Conservation (phyloP, 108 stramenopile genomes). For the Conticribra weissflogii region DNA sequence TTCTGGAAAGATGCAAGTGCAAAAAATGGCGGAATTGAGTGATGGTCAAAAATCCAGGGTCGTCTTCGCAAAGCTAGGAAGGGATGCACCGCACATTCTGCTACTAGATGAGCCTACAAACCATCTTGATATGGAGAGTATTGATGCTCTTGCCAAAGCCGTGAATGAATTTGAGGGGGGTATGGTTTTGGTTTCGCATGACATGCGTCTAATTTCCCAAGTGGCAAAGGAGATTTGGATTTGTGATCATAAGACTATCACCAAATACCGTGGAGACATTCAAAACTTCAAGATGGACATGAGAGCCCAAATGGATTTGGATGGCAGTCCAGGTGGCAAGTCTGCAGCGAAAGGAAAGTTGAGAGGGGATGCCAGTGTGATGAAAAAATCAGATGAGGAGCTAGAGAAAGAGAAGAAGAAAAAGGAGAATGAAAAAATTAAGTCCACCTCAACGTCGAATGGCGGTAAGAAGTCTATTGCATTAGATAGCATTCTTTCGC, state of each 20-base stretch:
- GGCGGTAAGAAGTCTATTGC: constrained; percentile 21
- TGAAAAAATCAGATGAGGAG: constrained; percentile 61
- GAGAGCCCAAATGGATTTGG: constrained; percentile 77
- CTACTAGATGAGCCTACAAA: constrained; percentile 92
- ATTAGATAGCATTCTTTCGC: constrained; percentile 20
- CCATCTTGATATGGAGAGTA: constrained; percentile 94
- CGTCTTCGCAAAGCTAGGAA: constrained; percentile 95
- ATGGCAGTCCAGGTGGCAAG: constrained; percentile 22
- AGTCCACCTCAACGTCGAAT: constrained; percentile 5
- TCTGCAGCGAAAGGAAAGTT: constrained; percentile 50
- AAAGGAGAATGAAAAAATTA: background rate
- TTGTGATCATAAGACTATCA: constrained; percentile 92
- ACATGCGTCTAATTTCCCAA: constrained; percentile 97
- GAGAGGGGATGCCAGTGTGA: constrained; percentile 79
- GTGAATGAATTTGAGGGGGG: constrained; percentile 98
- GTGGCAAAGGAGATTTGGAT: constrained; percentile 99
- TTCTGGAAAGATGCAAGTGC: constrained; percentile 91
- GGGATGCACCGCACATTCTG: constrained; percentile 95
- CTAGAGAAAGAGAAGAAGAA: constrained; percentile 38
- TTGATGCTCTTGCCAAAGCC: constrained; percentile 96
- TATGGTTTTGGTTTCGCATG: constrained; percentile 97
- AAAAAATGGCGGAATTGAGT: constrained; percentile 88
- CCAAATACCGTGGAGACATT: constrained; percentile 89
- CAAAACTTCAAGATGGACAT: constrained; percentile 94
- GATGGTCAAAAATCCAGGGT: constrained; percentile 98